Evolutionary conservation across 225 moss, liverwort and hornwort genomes (phyloP).

Genomic region (Pseudoscleropodium purum): DNA sequence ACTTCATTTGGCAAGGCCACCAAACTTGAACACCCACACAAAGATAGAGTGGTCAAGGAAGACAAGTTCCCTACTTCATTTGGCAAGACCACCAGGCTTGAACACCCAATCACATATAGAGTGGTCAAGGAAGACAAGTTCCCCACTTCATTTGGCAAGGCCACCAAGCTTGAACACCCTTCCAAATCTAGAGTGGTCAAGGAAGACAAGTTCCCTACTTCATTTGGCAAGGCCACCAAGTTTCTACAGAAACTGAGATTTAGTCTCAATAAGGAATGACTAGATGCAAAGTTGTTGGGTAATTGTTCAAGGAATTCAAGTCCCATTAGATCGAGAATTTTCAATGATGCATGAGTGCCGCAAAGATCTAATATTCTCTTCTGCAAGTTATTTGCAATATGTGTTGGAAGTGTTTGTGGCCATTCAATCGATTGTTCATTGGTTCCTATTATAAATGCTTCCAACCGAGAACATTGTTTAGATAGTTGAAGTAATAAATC

Average conservation of each 20-base stretch:
- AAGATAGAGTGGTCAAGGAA: background rate
- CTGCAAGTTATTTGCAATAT: fast-evolving
- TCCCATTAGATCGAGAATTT: background rate
- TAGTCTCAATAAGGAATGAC: background rate
- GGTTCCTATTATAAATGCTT: background rate
- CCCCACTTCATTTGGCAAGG: too few species aligned
- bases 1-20: too few species aligned
- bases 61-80: background rate
- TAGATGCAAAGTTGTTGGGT: background rate
- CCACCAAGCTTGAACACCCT: background rate
- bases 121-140: background rate
- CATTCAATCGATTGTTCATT: background rate
- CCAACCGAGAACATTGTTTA: background rate
- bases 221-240: background rate
- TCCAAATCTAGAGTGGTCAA: background rate
- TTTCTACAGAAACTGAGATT: background rate
- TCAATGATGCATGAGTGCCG: background rate
- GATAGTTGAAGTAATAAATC: background rate
- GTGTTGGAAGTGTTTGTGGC: background rate
- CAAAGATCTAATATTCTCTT: background rate
- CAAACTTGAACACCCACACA: too few species aligned
- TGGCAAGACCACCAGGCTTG: background rate
- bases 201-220: background rate
- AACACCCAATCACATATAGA: background rate
- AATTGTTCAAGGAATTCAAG: background rate